A percentile compares a stretch with the other conserved stretches of the same genome.
These are phyloP conservation scores for Penicillium maclennaniae DNA, from an alignment of 495 filamentous ascomycete genomes.

Conservation along the genomic window DNA sequence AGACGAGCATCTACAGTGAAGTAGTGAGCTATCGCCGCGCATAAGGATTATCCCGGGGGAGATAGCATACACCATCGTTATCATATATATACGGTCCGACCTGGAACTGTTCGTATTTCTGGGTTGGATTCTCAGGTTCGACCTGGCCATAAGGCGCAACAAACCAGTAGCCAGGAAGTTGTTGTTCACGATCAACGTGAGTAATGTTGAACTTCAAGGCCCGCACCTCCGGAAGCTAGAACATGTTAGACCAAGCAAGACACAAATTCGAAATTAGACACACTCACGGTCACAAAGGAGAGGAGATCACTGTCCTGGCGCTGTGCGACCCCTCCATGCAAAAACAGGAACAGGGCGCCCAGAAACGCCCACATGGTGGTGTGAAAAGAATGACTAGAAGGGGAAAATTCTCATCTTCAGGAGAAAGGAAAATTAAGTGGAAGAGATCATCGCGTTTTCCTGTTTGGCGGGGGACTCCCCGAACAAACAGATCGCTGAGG, in stretches of 20 bases:
- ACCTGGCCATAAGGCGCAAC: conserved; percentile 27
- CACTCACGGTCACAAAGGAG: conserved; percentile 10
- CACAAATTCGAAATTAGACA: not conserved
- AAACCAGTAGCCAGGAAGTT: conserved; percentile 34
- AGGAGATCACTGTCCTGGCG: conserved; percentile 1
- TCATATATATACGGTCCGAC: conserved; percentile 39
- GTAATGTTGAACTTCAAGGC: conserved; percentile 28
- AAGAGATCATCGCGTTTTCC: not conserved
- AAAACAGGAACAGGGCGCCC: not conserved
- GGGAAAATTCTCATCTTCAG: not conserved
- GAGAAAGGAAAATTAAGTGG: not conserved
- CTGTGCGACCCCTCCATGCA: conserved; percentile 1
- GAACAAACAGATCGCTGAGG: not conserved
- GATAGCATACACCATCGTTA: conserved; percentile 27
- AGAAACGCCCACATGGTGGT: conserved; percentile 1
- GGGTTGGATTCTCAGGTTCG: conserved; percentile 15
- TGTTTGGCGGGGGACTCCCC: not conserved
- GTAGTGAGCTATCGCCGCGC: not conserved
- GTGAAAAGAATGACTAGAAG: not conserved
- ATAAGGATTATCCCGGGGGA: not conserved
- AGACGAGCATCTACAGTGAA: conserved; percentile 27
- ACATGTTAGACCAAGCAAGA: not conserved
- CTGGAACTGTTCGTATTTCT: conserved; percentile 27
- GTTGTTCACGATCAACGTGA: conserved; percentile 20
- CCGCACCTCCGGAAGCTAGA: conserved; percentile 26